Evolutionary conservation across 106 monocot species (phyloP).

Genomic region (Cymbidium sinense): DNA sequence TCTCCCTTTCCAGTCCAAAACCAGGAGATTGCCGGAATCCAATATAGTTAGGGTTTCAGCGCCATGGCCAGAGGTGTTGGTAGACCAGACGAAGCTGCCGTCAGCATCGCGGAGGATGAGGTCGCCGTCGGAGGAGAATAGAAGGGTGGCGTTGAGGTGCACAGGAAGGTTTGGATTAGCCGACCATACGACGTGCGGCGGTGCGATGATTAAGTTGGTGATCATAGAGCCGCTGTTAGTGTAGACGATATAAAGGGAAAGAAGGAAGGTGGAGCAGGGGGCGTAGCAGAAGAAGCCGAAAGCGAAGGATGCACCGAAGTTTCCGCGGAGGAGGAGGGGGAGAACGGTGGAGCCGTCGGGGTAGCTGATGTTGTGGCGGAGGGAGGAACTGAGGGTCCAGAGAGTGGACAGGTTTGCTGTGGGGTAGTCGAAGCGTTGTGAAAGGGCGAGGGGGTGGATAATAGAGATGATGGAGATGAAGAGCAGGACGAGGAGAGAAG

Average conservation of each 20-base stretch:
- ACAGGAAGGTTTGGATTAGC: background rate
- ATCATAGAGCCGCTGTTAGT: background rate
- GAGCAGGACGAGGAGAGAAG: background rate
- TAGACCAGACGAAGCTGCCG: slow-evolving; percentile 3
- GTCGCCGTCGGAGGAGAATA: background rate
- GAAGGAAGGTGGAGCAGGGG: background rate
- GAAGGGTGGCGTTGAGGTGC: background rate
- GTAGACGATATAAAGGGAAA: background rate
- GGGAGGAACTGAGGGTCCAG: background rate
- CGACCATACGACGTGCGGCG: slow-evolving; percentile 2
- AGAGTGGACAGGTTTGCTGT: background rate
- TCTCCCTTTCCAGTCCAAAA: background rate
- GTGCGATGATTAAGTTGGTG: background rate
- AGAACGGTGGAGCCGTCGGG: background rate
- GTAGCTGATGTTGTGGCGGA: background rate
- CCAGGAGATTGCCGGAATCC: slow-evolving; percentile 8
- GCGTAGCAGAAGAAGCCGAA: slow-evolving; percentile 5
- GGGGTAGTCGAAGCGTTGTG: background rate
- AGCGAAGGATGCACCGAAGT: background rate
- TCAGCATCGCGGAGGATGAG: slow-evolving; percentile 8
- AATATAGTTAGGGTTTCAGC: background rate
- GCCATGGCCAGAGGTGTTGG: background rate
- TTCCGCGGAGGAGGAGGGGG: background rate
- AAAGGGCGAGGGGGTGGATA: background rate
- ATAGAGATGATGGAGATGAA: background rate